Evolutionary conservation across 2,329 filamentous ascomycete genomes (phyloP), one percentile per base, ranked within the genome.

Genomic region (Westerdykella aurantiaca): DNA sequence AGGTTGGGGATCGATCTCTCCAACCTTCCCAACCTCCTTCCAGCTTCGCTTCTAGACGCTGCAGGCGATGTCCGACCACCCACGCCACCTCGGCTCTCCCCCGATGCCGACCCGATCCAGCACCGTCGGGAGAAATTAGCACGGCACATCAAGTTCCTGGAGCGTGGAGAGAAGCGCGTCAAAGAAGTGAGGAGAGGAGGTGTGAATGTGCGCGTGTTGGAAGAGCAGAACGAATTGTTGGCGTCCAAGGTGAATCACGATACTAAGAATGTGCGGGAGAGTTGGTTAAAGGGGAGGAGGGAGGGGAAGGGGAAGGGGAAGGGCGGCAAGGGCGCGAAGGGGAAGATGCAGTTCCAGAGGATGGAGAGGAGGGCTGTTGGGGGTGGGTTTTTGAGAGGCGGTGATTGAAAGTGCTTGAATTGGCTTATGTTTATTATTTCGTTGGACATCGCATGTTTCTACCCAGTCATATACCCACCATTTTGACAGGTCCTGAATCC

Each of bases 171-270:
- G 41, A 75, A 72, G 52, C 62, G 68, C 10, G 64, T 71, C 13
- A 78, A 76, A 60, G 76, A 79, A 53, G 55, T 76, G 37, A 70
- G 68, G 47, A 66, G 69, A 44, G 74, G 75, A 2, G 69, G 69
- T 38, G 62, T 76, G 31, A 73, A 68, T 14, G 72, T 79, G 31
- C 69, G 72, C 16, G 33, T 79, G 6, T 55, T 78, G 34, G 68
- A 69, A 29, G 60, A 68, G 31, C 66, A 66, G 48, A 70, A 68
- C 34, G 51, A 53, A n/a, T 63, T 69, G 31, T 53, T 71, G 14
- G 56, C 65, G 34, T 75, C 76, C 0, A 76, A 72, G 50, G 63
- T 67, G 2, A 73, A 69, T 17, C 43, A 44, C 39, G 46, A 52
- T n/a, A 53, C 57, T 3, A 63, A 52, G 51, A 58, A 58, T 14